Base-by-base conservation (phyloP, 2,329 filamentous ascomycete species). In the Calonectria pseudoreteaudii region DNA sequence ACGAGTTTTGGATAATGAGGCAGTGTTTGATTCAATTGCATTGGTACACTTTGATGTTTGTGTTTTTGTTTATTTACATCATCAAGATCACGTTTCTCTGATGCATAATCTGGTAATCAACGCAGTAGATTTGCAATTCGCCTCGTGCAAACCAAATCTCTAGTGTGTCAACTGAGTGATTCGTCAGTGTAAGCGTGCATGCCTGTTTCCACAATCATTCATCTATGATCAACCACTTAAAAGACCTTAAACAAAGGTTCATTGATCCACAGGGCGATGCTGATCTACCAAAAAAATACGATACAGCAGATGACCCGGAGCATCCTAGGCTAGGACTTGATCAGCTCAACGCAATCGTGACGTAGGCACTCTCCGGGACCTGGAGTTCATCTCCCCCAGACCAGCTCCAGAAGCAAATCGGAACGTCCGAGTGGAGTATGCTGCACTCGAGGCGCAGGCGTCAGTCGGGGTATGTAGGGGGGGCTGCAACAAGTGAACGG, bases 391-490 rank as follows among this genome's bases (percentile, higher is more conserved):
- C n/a, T 47, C 23, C 36, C 20, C 20, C 56, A 62, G 36, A 41
- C 36, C 56, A 41, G 23, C 56, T 28, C 5, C 23, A 28, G 56
- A 62, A 62, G 56, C 23, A 38, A 38, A 62, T 62, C 36, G 56
- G 56, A 41, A 62, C 36, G 26, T 18, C 34, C 34, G 56, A 62
- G 56, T 62, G 56, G 56, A 38, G 26, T 28, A 26, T 62, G 44
- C 44, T 47, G 56, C 56, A 47, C n/a, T 62, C 56, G 16, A 62
- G 56, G 56, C 56, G 56, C 56, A 41, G 56, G 56, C 56, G 56
- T 62, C 34, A 62, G 56, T 28, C 34, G 56, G 23, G n/a, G n/a
- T n/a, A n/a, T n/a, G n/a, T n/a, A n/a, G n/a, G n/a, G n/a, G n/a
- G 30, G 56, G 56, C 56, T 60, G 53, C 66, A 30, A 38, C 41